Evolutionary conservation across 1,284 basidiomycete genomes (phyloP).

Genomic region (Gymnopus androsaceus): DNA sequence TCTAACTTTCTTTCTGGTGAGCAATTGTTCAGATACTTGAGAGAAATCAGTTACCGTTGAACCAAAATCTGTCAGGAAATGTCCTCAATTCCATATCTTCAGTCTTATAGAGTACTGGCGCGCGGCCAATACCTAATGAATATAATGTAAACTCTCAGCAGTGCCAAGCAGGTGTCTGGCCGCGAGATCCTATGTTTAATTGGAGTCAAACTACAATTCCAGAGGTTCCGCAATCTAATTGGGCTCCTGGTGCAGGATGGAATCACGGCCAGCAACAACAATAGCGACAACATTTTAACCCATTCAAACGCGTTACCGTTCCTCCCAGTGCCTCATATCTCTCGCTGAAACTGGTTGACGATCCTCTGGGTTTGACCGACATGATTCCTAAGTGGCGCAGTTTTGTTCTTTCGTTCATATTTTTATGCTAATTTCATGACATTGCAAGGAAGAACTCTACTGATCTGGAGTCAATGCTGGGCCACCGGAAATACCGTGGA

Average conservation of each 20-base stretch:
- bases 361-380: slow-evolving; percentile 63
- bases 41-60: too few species aligned
- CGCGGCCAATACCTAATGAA: slow-evolving; percentile 47
- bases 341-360: slow-evolving; percentile 53
- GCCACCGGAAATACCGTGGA: slow-evolving; percentile 43
- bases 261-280: slow-evolving; percentile 20
- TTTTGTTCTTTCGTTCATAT: background rate
- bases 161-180: slow-evolving; percentile 52
- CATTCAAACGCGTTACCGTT: slow-evolving; percentile 60
- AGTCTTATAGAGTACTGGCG: slow-evolving; percentile 43
- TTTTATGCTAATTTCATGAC: slow-evolving; percentile 7
- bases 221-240: slow-evolving; percentile 28
- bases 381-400: slow-evolving; percentile 65
- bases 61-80: background rate
- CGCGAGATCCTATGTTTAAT: slow-evolving; percentile 46
- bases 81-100: slow-evolving; percentile 10
- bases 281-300: slow-evolving; percentile 46
- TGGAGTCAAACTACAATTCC: slow-evolving; percentile 22
- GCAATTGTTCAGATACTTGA: background rate
- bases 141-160: slow-evolving; percentile 44
- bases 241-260: slow-evolving; percentile 44
- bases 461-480: slow-evolving; percentile 33
- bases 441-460: slow-evolving; percentile 37
- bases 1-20: slow-evolving; percentile 1
- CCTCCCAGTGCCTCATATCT: slow-evolving; percentile 64